Base-by-base conservation (phyloP, 495 filamentous ascomycete species). In the Elaphomyces granulatus region DNA sequence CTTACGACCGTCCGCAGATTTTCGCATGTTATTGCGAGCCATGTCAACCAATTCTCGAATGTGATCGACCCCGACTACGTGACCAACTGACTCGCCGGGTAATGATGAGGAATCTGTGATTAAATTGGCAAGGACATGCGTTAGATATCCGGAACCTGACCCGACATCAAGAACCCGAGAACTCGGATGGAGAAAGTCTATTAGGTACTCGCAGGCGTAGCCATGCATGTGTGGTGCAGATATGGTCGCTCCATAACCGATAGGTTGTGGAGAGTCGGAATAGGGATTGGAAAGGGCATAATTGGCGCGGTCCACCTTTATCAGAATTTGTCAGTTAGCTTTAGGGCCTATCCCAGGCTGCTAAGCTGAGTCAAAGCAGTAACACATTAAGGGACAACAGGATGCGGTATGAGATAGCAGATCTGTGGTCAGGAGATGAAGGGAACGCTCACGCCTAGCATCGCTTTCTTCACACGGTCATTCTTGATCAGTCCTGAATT, bases 151-250 rank as follows among this genome's bases (percentile, higher is more conserved):
- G 8, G 78, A 84, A 0, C 90, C 90, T 39, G 77, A 83, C 2
- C 90, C 90, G 49, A 98, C 78, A 52, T 98, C 90, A 0, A 98
- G 72, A 8, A 94, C 79, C 8, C 64, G 59, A 2, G 70, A 56
- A 17, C 62, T 65, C 0, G 65, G 62, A 31, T 61, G 43, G 15
- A 80, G 70, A 58, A 58, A 77, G 34, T 71, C 72, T 12, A 84
- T 69, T 1, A 85, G 67, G 18, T 75, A 68, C 57, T 84, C 78
- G 37, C 72, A 69, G 23, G 81, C 81, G 23, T 77, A 68, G 53
- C 83, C 88, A 63, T 98, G 90, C 84, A 98, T 98, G 68, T 98
- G 90, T 14, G 90, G 90, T 15, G 90, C 90, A 20, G 81, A 87
- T 48, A 98, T 98, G 38, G 92, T 98, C 38, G 90, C 90, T 12